Evolutionary conservation across 1,139 yeast species (phyloP).

Genomic region (Scheffersomyces lignicola): DNA sequence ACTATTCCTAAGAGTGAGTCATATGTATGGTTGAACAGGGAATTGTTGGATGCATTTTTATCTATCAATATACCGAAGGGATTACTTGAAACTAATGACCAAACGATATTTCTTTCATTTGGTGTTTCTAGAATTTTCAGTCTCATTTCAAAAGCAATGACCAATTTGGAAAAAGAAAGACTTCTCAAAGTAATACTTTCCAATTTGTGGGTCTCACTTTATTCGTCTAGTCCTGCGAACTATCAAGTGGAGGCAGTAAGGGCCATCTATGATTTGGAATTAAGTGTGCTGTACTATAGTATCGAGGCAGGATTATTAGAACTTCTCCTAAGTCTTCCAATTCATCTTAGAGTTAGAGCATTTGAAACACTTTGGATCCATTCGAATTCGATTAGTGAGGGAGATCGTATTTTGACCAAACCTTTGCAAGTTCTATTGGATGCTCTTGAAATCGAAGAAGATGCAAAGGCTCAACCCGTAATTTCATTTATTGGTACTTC

Average conservation of each 20-base stretch:
- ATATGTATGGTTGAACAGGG: slow-evolving; percentile 10
- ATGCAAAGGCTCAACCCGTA: slow-evolving; percentile 45
- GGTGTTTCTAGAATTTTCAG: slow-evolving; percentile 49
- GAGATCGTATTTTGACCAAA: slow-evolving; percentile 50
- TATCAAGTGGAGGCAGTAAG: slow-evolving; percentile 66
- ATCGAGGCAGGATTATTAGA: slow-evolving; percentile 62
- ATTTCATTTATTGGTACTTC: slow-evolving; percentile 58
- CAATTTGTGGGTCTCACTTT: slow-evolving; percentile 48
- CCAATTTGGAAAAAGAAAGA: slow-evolving; percentile 27
- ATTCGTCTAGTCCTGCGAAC: slow-evolving; percentile 43
- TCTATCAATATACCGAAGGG: slow-evolving; percentile 7
- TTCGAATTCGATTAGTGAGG: slow-evolving; percentile 42
- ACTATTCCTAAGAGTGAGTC: slow-evolving; percentile 43
- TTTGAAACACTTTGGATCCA: slow-evolving; percentile 64
- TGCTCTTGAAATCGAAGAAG: slow-evolving; percentile 46
- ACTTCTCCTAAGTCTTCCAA: slow-evolving; percentile 41
- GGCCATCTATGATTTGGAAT: slow-evolving; percentile 46
- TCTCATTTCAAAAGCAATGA: slow-evolving; percentile 26
- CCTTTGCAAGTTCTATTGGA: slow-evolving; percentile 75
- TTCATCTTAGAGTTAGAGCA: slow-evolving; percentile 42
- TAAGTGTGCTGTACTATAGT: slow-evolving; percentile 36
- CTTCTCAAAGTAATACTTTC: slow-evolving; percentile 37
- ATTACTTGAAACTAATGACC: slow-evolving; percentile 10
- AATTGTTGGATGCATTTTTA: slow-evolving; percentile 9
- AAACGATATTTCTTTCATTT: slow-evolving; percentile 33